Evolutionary conservation across 805 yeast species (phyloP).

Genomic region (Schwanniomyces occidentalis): DNA sequence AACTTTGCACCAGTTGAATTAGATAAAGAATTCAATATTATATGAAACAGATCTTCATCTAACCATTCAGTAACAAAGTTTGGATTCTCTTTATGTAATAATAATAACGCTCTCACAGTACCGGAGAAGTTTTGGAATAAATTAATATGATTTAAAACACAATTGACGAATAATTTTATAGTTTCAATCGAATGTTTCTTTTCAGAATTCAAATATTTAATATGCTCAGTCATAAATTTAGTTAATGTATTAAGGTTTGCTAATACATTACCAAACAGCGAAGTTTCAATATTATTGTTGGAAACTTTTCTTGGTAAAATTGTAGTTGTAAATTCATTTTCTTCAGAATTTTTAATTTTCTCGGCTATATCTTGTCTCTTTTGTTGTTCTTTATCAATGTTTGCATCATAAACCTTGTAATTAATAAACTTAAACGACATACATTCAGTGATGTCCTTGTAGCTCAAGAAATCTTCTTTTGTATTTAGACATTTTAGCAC

Average conservation of each 20-base stretch:
- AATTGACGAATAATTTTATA: conserved; percentile 31
- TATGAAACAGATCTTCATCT: conserved; percentile 28
- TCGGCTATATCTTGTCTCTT: conserved; percentile 11
- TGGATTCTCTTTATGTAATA: conserved; percentile 16
- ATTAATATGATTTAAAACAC: conserved; percentile 35
- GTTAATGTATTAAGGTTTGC: conserved; percentile 26
- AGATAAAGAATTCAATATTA: conserved; percentile 27
- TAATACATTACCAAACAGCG: conserved; percentile 32
- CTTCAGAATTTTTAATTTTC: conserved; percentile 12
- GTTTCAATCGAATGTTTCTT: conserved; percentile 15
- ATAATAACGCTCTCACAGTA: conserved; percentile 18
- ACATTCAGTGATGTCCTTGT: conserved; percentile 29
- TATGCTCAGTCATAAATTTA: conserved; percentile 23
- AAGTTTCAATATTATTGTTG: conserved; percentile 25
- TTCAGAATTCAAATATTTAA: conserved; percentile 17
- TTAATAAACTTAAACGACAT: conserved; percentile 30
- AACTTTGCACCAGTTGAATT: conserved; percentile 27
- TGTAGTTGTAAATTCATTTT: conserved; percentile 9
- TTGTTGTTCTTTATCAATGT: conserved; percentile 16
- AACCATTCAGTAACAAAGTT: conserved; percentile 23
- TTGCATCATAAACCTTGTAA: conserved; percentile 24
- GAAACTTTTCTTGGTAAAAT: conserved; percentile 19
- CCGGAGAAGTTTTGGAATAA: conserved; percentile 38
- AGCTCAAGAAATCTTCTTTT: conserved; percentile 13
- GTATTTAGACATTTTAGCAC: conserved; percentile 13